Evolutionary conservation across 331 rosid genomes (phyloP).

Genomic region (Cydonia oblonga): DNA sequence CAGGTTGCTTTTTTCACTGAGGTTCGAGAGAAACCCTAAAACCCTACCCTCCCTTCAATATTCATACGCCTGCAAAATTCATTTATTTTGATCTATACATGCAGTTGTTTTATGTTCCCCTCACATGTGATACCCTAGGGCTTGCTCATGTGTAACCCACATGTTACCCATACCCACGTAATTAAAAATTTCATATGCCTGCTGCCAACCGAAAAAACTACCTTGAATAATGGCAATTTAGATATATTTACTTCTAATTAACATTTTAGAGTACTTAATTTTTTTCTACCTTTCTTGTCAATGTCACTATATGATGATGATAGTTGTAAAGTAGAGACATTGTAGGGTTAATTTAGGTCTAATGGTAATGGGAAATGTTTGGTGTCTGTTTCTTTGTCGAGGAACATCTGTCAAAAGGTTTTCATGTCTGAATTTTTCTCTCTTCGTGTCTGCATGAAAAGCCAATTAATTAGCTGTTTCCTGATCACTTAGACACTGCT

Average conservation of each 20-base stretch:
- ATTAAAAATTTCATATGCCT: conserved; percentile 34
- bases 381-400: conserved; percentile 24
- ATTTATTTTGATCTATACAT: too few relatives aligned
- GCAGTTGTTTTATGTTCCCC: too few relatives aligned
- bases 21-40: not conserved
- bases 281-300: conserved; percentile 18
- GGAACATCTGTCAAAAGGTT: conserved; percentile 19
- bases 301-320: not conserved
- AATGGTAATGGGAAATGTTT: conserved; percentile 13
- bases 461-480: conserved; percentile 8
- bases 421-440: conserved; percentile 20
- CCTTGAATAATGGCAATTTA: not conserved
- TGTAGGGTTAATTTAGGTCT: conserved; percentile 19
- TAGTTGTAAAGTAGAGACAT: conserved; percentile 19
- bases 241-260: not conserved
- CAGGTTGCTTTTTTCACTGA: conserved; percentile 30
- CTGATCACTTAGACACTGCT: conserved; percentile 11
- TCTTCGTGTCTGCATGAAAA: conserved; percentile 12
- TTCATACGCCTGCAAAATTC: too few relatives aligned
- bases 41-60: too few relatives aligned
- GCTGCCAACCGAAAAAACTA: conserved; percentile 3
- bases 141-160: conserved; percentile 81
- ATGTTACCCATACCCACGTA: conserved; percentile 57
- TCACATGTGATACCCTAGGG: conserved; percentile 37
- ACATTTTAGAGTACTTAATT: not conserved